Base-by-base conservation (phyloP, 371 early-diverging fungal genomes). In the Apophysomyces variabilis region DNA sequence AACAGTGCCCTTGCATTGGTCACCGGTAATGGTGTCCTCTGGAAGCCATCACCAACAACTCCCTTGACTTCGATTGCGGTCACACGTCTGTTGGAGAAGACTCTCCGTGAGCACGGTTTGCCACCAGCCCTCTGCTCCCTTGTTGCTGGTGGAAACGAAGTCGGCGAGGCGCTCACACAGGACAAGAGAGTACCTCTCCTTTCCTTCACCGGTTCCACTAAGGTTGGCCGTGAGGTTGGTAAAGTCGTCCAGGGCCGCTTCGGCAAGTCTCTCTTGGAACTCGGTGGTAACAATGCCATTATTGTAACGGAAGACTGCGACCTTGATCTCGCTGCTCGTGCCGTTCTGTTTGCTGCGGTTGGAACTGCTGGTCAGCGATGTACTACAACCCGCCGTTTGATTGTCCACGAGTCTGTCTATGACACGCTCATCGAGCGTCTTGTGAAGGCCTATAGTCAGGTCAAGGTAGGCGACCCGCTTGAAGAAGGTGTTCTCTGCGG, bases 361-460 rank as follows among this genome's bases (percentile, higher is more conserved):
- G 98, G 98, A 43, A 98, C 98, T 26, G 94, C 96, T 47, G 98
- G 98, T 32, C 98, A 98, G 80, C 84, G 98, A 38, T 97, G 98
- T 79, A 98, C 98, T 1, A 98, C 98, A 36, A 93, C 96, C 1
- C 91, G 97, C 37, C 92, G 97, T 43, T 82, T 97, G 72, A 90
- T 96, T 74, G 78, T 97, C n/a, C 98, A 98, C 64, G 93, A 93
- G 70, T 83, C 84, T 58, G 94, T 97, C 60, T 91, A 97, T 75
- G 97, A 96, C 68, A 79, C 82, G 3, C 91, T 98, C 68, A 77
- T 97, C 18, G 90, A 85, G 41, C 77, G 86, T 50, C 82, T 98
- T 8, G 76, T 83, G 63, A 90, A 91, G 69, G 96, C 98, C 0
- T 98, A 98, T 77, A 66, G 69, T 38, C 96, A 97, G 69, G 90